A percentile compares a stretch with the other conserved stretches of the same genome.
Conservation (phyloP, 768 basidiomycete genomes). For the Coprinellus aureogranulatus region DNA sequence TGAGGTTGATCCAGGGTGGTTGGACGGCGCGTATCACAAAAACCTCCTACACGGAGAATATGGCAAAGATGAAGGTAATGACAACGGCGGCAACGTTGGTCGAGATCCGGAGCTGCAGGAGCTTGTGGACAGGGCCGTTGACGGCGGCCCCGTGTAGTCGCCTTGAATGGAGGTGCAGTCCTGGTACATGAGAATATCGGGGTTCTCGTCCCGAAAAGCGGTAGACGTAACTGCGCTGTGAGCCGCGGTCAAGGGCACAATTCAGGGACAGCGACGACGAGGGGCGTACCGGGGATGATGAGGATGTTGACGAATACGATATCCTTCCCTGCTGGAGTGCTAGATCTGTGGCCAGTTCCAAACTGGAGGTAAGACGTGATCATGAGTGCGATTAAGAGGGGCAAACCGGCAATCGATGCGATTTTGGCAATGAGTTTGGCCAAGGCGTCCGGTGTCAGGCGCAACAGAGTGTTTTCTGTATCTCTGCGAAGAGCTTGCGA, state of each 20-base stretch:
- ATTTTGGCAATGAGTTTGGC: constrained; percentile 94
- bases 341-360: constrained; percentile 52
- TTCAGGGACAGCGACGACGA: constrained; percentile 49
- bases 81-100: constrained; percentile 95
- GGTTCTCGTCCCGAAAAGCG: constrained; percentile 81
- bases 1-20: constrained; percentile 97
- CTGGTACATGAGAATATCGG: constrained; percentile 91
- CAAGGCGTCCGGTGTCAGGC: constrained; percentile 88
- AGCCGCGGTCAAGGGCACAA: constrained; percentile 90
- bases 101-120: constrained; percentile 92
- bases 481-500: constrained; percentile 80
- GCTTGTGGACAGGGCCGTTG: constrained; percentile 96
- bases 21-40: constrained; percentile 96
- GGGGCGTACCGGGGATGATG: constrained; percentile 88
- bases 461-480: constrained; percentile 86
- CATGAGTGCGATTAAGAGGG: constrained; percentile 82
- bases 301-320: constrained; percentile 89
- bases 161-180: constrained; percentile 92
- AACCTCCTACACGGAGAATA: constrained; percentile 71
- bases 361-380: constrained; percentile 95
- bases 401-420: constrained; percentile 75
- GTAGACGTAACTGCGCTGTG: constrained; percentile 92
- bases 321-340: constrained; percentile 78
- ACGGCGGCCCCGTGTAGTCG: constrained; percentile 99
- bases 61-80: constrained; percentile 88